Evolutionary conservation across 352 stramenopile species (phyloP).

Genomic region (Pythium myriotylum): DNA sequence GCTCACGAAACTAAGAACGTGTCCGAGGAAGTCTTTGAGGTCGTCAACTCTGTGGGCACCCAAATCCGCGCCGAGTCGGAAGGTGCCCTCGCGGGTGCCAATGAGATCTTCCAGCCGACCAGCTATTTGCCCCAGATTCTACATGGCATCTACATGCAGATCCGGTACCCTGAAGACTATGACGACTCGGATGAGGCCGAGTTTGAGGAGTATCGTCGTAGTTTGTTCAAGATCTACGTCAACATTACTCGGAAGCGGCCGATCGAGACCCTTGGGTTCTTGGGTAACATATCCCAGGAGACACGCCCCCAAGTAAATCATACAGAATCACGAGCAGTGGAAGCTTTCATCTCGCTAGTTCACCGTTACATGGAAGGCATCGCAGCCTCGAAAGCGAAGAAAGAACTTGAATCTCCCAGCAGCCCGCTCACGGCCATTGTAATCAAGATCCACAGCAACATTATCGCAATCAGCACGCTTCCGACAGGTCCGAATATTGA

Average conservation of each 20-base stretch:
- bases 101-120: constrained; percentile 76
- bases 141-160: constrained; percentile 83
- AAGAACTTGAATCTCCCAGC: constrained; percentile 62
- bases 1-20: constrained; percentile 83
- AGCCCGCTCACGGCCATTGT: constrained; percentile 71
- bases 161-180: constrained; percentile 70
- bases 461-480: constrained; percentile 42
- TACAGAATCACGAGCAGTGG: constrained; percentile 61
- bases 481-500: constrained; percentile 35
- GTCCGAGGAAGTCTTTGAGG: constrained; percentile 86
- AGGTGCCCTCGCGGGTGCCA: constrained; percentile 18
- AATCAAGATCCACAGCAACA: constrained; percentile 66
- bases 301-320: constrained; percentile 53
- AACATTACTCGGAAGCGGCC: constrained; percentile 80
- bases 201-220: constrained; percentile 84
- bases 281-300: constrained; percentile 62
- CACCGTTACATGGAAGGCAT: constrained; percentile 87
- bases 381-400: constrained; percentile 57
- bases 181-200: constrained; percentile 82
- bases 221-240: constrained; percentile 87
- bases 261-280: constrained; percentile 67
- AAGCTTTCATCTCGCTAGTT: constrained; percentile 83
- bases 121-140: constrained; percentile 79
- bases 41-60: constrained; percentile 78
- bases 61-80: constrained; percentile 62